phyloP scores from a whole-genome alignment of 2,329 filamentous ascomycete species.

The Claviceps sp. region DNA sequence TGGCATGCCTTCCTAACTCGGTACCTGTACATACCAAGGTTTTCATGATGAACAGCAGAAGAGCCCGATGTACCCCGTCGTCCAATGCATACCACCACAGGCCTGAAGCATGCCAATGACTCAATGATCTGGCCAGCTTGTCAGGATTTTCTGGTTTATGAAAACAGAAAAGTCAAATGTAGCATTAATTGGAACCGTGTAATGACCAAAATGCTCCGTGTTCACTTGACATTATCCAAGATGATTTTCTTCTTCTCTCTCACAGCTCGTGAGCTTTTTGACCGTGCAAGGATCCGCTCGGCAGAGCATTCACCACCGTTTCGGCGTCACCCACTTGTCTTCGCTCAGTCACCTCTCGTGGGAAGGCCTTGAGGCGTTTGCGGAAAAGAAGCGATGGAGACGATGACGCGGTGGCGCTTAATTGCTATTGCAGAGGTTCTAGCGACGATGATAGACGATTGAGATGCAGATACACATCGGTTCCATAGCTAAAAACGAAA shows the following conservation, averaged over 20 bases:
- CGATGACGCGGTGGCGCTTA: conserved; percentile 35
- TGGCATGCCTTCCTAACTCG: too few species aligned
- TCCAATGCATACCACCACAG: not conserved
- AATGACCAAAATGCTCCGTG: not conserved
- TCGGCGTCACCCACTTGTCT: conserved; percentile 85
- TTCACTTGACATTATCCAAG: not conserved
- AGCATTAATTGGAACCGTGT: not conserved
- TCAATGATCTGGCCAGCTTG: not conserved
- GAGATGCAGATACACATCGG: conserved; percentile 94
- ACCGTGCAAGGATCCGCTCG: conserved; percentile 14
- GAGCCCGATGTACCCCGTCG: not conserved
- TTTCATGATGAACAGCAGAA: not conserved
- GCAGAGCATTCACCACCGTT: conserved; percentile 50
- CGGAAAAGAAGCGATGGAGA: conserved; percentile 30
- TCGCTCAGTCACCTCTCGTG: conserved; percentile 68
- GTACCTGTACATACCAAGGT: too few species aligned
- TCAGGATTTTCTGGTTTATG: not conserved
- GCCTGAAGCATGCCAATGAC: not conserved
- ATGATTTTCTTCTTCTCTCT: conserved; percentile 4
- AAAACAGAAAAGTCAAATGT: not conserved
- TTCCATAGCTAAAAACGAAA: conserved; percentile 60
- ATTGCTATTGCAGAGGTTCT: conserved; percentile 89
- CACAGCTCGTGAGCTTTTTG: conserved; percentile 23
- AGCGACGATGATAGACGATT: conserved; percentile 92
- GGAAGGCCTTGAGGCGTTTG: conserved; percentile 50